phyloP scores from a whole-genome alignment of 108 stramenopile genomes.

The Nitzschia sp. region DNA sequence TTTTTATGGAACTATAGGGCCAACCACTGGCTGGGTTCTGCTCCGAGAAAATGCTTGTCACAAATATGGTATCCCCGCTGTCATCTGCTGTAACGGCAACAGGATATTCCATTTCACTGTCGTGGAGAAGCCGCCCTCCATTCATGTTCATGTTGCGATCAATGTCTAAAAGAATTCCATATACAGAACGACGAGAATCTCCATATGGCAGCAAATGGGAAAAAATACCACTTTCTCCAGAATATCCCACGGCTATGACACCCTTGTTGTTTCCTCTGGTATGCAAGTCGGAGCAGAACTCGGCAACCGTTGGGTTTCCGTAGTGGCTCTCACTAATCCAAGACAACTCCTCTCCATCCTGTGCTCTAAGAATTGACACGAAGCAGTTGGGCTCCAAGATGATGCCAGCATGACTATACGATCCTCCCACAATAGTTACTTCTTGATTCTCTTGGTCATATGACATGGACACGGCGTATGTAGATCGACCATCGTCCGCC shows the following conservation, averaged over 20 bases:
- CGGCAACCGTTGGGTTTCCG: constrained; percentile 5
- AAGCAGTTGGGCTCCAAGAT: constrained; percentile 4
- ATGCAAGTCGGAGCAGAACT: constrained; percentile 18
- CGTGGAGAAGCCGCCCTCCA: constrained; percentile 15
- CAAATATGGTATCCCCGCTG: constrained; percentile 6
- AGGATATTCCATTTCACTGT: constrained; percentile 20
- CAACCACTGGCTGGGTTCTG: neutral
- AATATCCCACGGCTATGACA: constrained; percentile 1
- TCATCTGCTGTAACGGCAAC: constrained; percentile 13
- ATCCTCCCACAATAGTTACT: constrained; percentile 44
- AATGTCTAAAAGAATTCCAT: constrained; percentile 15
- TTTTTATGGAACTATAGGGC: neutral
- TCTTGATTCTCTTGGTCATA: constrained; percentile 53
- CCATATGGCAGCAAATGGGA: constrained; percentile 9
- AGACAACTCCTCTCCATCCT: neutral
- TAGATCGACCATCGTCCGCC: constrained; percentile 8
- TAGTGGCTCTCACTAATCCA: constrained; percentile 12
- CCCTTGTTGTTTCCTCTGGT: neutral
- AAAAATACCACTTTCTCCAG: constrained; percentile 2
- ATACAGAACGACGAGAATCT: constrained; percentile 2
- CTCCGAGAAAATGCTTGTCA: neutral
- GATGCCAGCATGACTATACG: constrained; percentile 16
- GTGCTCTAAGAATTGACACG: constrained; percentile 4
- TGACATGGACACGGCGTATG: constrained; percentile 41
- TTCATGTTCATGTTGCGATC: neutral